Conservation (phyloP, 805 yeast species). For the Ogataea sp. region DNA sequence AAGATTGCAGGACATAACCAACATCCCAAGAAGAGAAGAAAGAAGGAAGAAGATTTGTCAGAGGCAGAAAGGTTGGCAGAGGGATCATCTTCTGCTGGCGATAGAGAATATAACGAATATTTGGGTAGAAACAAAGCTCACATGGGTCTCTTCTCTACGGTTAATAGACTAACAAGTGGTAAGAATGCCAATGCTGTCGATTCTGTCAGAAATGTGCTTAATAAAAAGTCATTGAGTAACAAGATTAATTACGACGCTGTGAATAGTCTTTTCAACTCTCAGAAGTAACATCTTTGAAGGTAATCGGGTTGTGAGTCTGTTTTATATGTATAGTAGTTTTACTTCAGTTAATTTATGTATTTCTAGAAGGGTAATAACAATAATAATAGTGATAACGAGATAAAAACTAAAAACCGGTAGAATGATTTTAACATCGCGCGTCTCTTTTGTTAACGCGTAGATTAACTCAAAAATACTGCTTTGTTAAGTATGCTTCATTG, state of each 20-base stretch:
- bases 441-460: no score
- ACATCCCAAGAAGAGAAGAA: conserved; percentile 39
- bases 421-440: no score
- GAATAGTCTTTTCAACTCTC: conserved; percentile 36
- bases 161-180: conserved; percentile 35
- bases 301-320: no score
- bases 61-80: conserved; percentile 2
- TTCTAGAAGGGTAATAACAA: no score
- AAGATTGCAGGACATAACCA: conserved; percentile 69
- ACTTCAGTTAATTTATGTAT: no score
- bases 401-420: no score
- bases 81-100: neutral
- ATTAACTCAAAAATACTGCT: no score
- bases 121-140: conserved; percentile 14
- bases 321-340: no score
- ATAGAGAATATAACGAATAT: conserved; percentile 18
- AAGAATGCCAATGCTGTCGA: conserved; percentile 60
- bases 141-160: conserved; percentile 30
- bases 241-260: conserved; percentile 87
- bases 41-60: conserved; percentile 4
- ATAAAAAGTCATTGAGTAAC: conserved; percentile 70
- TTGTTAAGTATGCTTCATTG: no score
- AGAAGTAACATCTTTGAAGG: no score
- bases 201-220: conserved; percentile 68
- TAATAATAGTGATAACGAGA: no score